A percentile compares a stretch with the other conserved stretches of the same genome.
Conservation (phyloP, 352 stramenopile genomes). For the Globisporangium acanthophoron region DNA sequence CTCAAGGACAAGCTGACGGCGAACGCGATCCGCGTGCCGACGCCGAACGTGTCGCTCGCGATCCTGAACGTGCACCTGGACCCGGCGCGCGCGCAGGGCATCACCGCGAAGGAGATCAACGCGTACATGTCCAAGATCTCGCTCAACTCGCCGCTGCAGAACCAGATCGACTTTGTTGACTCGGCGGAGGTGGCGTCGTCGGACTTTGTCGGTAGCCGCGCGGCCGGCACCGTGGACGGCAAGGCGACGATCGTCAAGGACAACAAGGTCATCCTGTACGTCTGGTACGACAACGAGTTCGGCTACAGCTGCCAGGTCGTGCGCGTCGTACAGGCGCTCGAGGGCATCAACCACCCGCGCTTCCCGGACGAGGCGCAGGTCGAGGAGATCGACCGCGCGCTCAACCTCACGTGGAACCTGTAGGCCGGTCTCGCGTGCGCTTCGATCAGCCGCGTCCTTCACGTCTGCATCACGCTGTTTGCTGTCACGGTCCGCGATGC, state of each 20-base stretch:
- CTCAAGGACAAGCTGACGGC: slow-evolving; percentile 97
- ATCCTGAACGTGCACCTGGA: slow-evolving; percentile 93
- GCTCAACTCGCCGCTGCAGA: slow-evolving; percentile 79
- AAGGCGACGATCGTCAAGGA: slow-evolving; percentile 82
- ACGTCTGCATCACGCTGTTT: too few species aligned
- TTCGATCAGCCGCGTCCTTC: too few species aligned
- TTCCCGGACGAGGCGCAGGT: slow-evolving; percentile 68
- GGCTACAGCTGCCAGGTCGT: slow-evolving; percentile 87
- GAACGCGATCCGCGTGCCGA: slow-evolving; percentile 98
- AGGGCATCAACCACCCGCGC: slow-evolving; percentile 65
- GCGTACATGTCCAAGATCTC: slow-evolving; percentile 72
- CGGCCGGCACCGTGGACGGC: slow-evolving; percentile 69
- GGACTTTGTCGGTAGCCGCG: slow-evolving; percentile 80
- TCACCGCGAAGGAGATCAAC: slow-evolving; percentile 75
- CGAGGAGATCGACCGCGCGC: slow-evolving; percentile 59
- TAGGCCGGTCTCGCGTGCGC: slow-evolving; percentile 9
- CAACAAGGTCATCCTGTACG: slow-evolving; percentile 85
- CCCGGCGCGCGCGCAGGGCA: slow-evolving; percentile 57
- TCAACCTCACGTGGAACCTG: slow-evolving; percentile 44
- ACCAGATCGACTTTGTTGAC: slow-evolving; percentile 87
- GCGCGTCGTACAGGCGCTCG: slow-evolving; percentile 72
- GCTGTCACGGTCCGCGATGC: too few species aligned
- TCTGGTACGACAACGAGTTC: slow-evolving; percentile 91
- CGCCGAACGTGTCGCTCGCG: slow-evolving; percentile 97
- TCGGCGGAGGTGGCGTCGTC: slow-evolving; percentile 77